Base-by-base conservation (phyloP, 208 protist genomes). In the Trypanosoma vivax region DNA sequence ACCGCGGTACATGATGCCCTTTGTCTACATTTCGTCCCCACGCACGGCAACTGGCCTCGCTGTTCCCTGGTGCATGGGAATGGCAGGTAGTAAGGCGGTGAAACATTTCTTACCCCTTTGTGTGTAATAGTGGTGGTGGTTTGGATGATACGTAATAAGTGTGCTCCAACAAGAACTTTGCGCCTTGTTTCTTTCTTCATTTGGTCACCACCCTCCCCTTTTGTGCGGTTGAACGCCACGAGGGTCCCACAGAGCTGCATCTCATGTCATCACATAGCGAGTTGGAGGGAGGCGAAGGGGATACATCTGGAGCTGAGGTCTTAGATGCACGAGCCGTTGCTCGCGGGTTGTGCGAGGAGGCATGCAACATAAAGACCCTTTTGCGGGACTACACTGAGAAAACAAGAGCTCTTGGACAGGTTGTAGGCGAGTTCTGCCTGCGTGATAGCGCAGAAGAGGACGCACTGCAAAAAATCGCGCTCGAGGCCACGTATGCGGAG, bases 401-500 rank as follows among this genome's bases (percentile, higher is more conserved):
- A n/a, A 49, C 49, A 31, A 48, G 50, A 10, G 16, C 11, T 4
- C 45, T 78, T 29, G 50, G 63, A 27, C 42, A 38, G n/a, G 65
- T 65, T n/a, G 65, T 78, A 2, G 48, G 21, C 1, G 71, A 52
- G 11, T 73, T 78, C 66, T 53, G 66, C 4, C 13, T 56, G 25
- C 38, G 67, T 21, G 71, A 78, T 42, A 45, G 43, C 14, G 55
- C 54, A 16, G 71, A 78, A 46, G 53, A 73, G 28, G 29, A 61
- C 11, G 43, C 34, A 7, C 50, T 70, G 27, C 48, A 48, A 3
- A 28, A 43, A 33, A 48, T 73, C 16, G 38, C 28, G 35, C 25
- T 46, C 13, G 60, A 39, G 29, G 57, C 66, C 31, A 47, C 48
- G 16, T 37, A 60, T 35, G 37, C 40, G 11, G 71, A 78, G 42